Evolutionary conservation across 2,329 filamentous ascomycete genomes (phyloP).

Genomic region (Colletotrichum lini): DNA sequence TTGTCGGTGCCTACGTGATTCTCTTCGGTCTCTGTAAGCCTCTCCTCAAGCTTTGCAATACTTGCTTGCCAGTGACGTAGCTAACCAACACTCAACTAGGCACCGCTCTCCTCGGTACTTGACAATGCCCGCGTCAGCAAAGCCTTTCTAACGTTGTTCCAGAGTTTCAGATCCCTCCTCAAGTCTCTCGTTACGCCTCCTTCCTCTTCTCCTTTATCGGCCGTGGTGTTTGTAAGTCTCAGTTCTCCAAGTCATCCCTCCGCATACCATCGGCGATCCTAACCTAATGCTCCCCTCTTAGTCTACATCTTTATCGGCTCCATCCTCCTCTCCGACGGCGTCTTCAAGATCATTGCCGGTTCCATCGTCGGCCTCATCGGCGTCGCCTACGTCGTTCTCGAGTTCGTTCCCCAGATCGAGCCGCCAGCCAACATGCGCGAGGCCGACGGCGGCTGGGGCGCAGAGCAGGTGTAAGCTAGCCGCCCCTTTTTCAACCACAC

Average conservation of each 20-base stretch:
- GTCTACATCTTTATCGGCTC: conserved; percentile 97
- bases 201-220: conserved; percentile 99
- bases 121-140: neutral
- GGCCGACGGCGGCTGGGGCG: conserved; percentile 81
- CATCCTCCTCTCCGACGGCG: conserved; percentile 79
- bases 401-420: conserved; percentile 85
- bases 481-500: conserved; percentile 40
- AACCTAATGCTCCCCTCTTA: conserved; percentile 53
- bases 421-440: conserved; percentile 87
- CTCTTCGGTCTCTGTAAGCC: conserved; percentile 86
- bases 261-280: conserved; percentile 4
- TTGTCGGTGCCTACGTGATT: conserved; percentile 90
- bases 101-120: conserved; percentile 75
- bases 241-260: neutral
- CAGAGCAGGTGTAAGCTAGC: conserved; percentile 77
- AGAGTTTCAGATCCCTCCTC: conserved; percentile 96
- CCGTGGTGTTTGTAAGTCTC: conserved; percentile 88
- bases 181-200: conserved; percentile 92
- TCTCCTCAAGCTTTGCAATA: neutral
- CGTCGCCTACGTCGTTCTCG: conserved; percentile 81
- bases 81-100: conserved; percentile 59
- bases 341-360: conserved; percentile 82
- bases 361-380: conserved; percentile 84
- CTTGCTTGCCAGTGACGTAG: conserved; percentile 14
- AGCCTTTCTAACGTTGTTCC: conserved; percentile 25